Conservation (phyloP, 2,329 filamentous ascomycete species). For the Zymoseptoria passerinii region DNA sequence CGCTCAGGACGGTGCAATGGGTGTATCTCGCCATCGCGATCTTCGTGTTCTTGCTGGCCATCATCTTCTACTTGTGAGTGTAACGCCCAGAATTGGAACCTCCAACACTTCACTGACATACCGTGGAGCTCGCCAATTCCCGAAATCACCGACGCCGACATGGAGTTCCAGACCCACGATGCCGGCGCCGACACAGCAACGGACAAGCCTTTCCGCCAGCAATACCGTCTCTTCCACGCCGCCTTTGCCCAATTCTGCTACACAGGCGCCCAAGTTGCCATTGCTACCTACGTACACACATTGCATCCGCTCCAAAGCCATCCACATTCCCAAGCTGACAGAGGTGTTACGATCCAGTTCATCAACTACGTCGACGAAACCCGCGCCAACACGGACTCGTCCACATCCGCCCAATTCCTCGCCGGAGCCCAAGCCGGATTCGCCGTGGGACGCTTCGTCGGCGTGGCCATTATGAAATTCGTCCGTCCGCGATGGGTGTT, state of each 20-base stretch:
- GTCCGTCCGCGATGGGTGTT: conserved; percentile 62
- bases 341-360: no score
- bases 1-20: conserved; percentile 55
- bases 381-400: conserved; percentile 44
- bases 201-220: conserved; percentile 46
- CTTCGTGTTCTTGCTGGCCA: conserved; percentile 50
- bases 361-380: conserved; percentile 58
- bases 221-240: conserved; percentile 68
- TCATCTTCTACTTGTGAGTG: conserved; percentile 48
- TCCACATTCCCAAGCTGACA: background rate
- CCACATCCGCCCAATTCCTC: conserved; percentile 58
- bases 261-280: conserved; percentile 61
- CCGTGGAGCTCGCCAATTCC: conserved; percentile 36
- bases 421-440: conserved; percentile 68
- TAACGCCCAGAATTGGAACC: background rate
- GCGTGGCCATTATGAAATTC: conserved; percentile 57
- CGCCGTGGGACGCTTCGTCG: conserved; percentile 62
- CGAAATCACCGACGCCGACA: conserved; percentile 55
- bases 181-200: conserved; percentile 24
- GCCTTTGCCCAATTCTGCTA: conserved; percentile 73
- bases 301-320: background rate
- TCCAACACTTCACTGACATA: background rate
- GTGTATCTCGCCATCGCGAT: conserved; percentile 55
- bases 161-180: conserved; percentile 43
- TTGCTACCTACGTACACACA: conserved; percentile 18